Evolutionary conservation across 257 asterid genomes (phyloP).

Genomic region (Petrea volubilis): DNA sequence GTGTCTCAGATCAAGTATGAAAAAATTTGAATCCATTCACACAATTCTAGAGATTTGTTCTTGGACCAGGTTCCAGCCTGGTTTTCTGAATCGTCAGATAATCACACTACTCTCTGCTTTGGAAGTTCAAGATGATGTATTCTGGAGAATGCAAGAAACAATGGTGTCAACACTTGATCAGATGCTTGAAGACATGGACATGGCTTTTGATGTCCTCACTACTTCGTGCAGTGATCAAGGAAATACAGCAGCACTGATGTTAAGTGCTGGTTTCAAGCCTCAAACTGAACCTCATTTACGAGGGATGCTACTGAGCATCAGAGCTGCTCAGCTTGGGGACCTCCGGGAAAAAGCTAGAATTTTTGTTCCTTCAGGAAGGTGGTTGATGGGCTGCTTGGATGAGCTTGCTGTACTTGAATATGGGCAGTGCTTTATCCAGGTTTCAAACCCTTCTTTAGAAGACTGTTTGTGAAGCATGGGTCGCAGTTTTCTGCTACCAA

Average conservation of each 20-base stretch:
- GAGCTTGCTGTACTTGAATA: constrained; percentile 76
- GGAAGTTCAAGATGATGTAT: constrained; percentile 55
- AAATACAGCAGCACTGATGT: constrained; percentile 77
- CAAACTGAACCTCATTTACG: constrained; percentile 76
- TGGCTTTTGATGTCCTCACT: constrained; percentile 76
- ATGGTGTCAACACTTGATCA: constrained; percentile 65
- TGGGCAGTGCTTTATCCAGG: constrained; percentile 90
- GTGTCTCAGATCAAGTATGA: constrained; percentile 74
- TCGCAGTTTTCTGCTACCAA: constrained; percentile 48
- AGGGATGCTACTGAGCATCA: constrained; percentile 84
- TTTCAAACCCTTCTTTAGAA: constrained; percentile 67
- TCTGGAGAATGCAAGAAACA: constrained; percentile 78
- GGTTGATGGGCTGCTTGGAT: constrained; percentile 97
- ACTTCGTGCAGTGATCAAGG: constrained; percentile 80
- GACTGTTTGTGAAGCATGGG: constrained; percentile 71
- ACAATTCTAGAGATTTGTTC: constrained; percentile 86
- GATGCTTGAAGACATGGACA: constrained; percentile 65
- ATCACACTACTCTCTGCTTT: constrained; percentile 81
- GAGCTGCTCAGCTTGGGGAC: constrained; percentile 88
- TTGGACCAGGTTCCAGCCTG: constrained; percentile 90
- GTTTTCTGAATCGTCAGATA: constrained; percentile 86
- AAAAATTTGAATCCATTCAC: constrained; percentile 74
- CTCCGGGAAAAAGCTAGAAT: constrained; percentile 81
- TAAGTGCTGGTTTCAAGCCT: constrained; percentile 86
- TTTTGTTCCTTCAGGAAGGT: constrained; percentile 78